Conservation (phyloP, 1,284 basidiomycete genomes). For the Ustilago esculenta region DNA sequence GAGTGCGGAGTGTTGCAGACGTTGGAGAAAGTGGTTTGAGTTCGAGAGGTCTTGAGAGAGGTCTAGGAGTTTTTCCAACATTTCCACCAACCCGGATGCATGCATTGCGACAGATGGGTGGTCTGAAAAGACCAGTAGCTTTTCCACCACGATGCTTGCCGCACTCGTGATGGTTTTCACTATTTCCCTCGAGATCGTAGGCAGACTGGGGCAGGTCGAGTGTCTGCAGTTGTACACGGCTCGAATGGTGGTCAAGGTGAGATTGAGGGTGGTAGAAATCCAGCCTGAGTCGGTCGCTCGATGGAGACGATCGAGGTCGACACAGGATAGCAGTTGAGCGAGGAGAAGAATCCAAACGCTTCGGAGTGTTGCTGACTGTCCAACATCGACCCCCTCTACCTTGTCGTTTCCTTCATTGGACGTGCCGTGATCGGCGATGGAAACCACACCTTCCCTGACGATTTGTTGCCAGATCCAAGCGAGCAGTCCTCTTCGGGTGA, state of each 20-base stretch:
- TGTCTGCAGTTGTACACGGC: slow-evolving; percentile 22
- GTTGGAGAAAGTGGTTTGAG: too few relatives aligned
- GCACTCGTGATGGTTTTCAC: slow-evolving; percentile 13
- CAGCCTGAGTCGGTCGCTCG: slow-evolving; percentile 26
- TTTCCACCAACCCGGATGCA: neutral
- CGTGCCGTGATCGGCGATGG: slow-evolving; percentile 7
- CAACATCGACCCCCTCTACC: neutral
- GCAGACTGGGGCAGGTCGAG: neutral
- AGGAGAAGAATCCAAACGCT: slow-evolving; percentile 23
- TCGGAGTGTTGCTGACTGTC: neutral
- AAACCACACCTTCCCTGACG: slow-evolving; percentile 26
- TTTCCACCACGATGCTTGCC: slow-evolving; percentile 12
- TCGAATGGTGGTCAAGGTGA: slow-evolving; percentile 12
- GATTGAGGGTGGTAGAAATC: slow-evolving; percentile 11
- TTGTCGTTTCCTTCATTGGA: neutral
- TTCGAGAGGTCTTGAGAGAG: neutral
- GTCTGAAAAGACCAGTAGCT: slow-evolving; percentile 10
- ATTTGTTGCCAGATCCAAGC: slow-evolving; percentile 54
- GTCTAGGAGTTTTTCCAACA: slow-evolving; percentile 4
- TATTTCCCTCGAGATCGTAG: slow-evolving; percentile 7
- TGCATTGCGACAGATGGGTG: neutral
- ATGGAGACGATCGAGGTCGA: slow-evolving; percentile 40
- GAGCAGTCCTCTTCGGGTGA: slow-evolving; percentile 43
- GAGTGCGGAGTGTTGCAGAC: too few relatives aligned
- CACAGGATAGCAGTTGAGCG: slow-evolving; percentile 11